A percentile compares a stretch with the other conserved stretches of the same genome.
Evolutionary conservation across 306 rosid genomes (phyloP).

Genomic region (Quercus dentata): DNA sequence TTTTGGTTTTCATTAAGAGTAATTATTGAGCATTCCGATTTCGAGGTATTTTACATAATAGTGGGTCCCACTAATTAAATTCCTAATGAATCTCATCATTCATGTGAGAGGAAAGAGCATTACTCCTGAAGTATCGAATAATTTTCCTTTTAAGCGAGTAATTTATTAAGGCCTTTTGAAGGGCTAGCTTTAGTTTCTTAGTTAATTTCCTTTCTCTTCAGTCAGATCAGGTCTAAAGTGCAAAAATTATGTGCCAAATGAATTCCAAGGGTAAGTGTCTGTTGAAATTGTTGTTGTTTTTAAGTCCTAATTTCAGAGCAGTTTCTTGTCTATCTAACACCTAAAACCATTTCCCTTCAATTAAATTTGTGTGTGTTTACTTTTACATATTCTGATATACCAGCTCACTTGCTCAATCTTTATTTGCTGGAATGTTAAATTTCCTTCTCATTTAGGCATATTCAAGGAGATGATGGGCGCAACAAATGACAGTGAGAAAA

Average conservation of each 20-base stretch:
- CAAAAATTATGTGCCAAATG: not conserved
- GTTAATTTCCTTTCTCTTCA: too few relatives aligned
- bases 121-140: too few relatives aligned
- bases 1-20: not conserved
- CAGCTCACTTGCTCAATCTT: not conserved
- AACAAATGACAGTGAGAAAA: constrained; percentile 37
- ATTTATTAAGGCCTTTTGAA: not conserved
- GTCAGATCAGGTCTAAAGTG: not conserved
- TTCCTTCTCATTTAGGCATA: constrained; percentile 13
- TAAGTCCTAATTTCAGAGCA: not conserved
- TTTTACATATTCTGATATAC: not conserved
- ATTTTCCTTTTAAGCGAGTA: too few relatives aligned
- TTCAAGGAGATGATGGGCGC: constrained; percentile 37
- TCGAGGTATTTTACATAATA: too few relatives aligned
- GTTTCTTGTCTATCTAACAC: not conserved
- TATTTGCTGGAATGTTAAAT: not conserved
- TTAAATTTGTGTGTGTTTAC: not conserved
- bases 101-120: too few relatives aligned
- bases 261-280: not conserved
- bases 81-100: too few relatives aligned
- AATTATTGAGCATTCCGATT: too few relatives aligned
- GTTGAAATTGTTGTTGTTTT: not conserved
- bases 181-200: too few relatives aligned
- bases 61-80: too few relatives aligned
- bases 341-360: not conserved